phyloP scores from a whole-genome alignment of 176 grass and related monocot species.

The Hordeum vulgare region MorexV3_pseudomolecules_assembly NC_058522.1:339991557-339992056 shows the following conservation, averaged over 20 bases:
- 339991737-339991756: neutral
- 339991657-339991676: neutral
- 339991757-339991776: neutral
- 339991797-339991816: neutral
- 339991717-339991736: constrained; percentile 3
- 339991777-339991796: neutral
- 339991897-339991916: no score
- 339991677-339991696: neutral
- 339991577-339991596: constrained; percentile 54
- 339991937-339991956: no score
- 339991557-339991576: constrained; percentile 74
- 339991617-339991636: constrained; percentile 41
- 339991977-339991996: no score
- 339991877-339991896: neutral
- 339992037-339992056: no score
- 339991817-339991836: neutral
- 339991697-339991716: neutral
- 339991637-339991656: neutral
- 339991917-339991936: no score
- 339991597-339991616: constrained; percentile 83
- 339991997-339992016: no score
- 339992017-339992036: no score
- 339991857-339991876: neutral
- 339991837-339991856: neutral
- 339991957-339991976: no score